phyloP scores from a whole-genome alignment of 805 yeast species.

The Tanozyma kutaoensis region DNA sequence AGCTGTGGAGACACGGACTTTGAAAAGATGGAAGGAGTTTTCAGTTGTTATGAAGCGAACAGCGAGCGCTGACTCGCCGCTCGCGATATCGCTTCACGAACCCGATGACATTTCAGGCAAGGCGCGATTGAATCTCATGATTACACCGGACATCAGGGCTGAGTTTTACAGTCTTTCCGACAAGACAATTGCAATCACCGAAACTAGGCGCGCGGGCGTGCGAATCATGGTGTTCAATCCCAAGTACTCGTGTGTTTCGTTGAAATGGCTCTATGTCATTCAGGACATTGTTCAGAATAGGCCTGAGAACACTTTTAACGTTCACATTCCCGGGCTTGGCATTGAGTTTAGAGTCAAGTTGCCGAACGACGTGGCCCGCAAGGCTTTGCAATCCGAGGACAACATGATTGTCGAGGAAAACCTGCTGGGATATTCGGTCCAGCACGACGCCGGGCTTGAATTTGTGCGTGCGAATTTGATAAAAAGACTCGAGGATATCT shows the following conservation, averaged over 20 bases:
- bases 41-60: constrained; percentile 60
- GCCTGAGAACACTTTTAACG: constrained; percentile 11
- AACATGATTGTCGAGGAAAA: constrained; percentile 3
- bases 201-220: constrained; percentile 10
- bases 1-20: constrained; percentile 37
- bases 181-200: constrained; percentile 47
- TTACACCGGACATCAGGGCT: constrained; percentile 15
- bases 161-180: constrained; percentile 55
- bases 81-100: constrained; percentile 51
- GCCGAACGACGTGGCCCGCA: constrained; percentile 16
- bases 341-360: constrained; percentile 30
- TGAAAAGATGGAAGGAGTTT: constrained; percentile 74
- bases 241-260: constrained; percentile 37
- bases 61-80: constrained; percentile 34
- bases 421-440: constrained; percentile 12
- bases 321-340: constrained; percentile 34
- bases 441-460: constrained; percentile 15
- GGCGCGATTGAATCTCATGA: constrained; percentile 10
- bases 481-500: constrained; percentile 11
- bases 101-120: constrained; percentile 13
- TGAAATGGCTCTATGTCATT: constrained; percentile 53
- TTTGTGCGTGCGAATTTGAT: constrained; percentile 25
- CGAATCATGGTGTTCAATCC: constrained; percentile 42
- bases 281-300: constrained; percentile 29
- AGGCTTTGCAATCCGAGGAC: constrained; percentile 2